A percentile compares a stretch with the other conserved stretches of the same genome.
These are phyloP conservation scores for Plasmodium fragile DNA, from an alignment of 169 alveolate genomes.

Conservation along the genomic window DNA sequence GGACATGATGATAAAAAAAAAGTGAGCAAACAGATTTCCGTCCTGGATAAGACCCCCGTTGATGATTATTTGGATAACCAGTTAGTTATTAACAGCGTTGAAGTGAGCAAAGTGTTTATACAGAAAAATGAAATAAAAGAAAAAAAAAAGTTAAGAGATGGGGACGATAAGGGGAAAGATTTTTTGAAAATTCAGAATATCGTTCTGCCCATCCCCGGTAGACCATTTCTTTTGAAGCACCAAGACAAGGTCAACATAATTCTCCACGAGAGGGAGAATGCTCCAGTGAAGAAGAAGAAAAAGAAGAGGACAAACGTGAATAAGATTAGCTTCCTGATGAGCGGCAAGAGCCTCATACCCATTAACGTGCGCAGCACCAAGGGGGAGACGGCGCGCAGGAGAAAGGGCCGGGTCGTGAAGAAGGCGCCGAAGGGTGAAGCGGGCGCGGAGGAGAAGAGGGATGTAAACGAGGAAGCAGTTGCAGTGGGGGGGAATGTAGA, in stretches of 20 bases:
- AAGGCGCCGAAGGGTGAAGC: background rate
- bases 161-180: constrained; percentile 26
- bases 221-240: constrained; percentile 74
- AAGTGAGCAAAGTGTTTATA: constrained; percentile 76
- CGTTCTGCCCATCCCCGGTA: constrained; percentile 82
- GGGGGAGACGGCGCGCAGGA: background rate
- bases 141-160: constrained; percentile 17
- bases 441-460: background rate
- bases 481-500: background rate
- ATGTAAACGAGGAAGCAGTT: background rate
- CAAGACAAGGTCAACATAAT: constrained; percentile 70
- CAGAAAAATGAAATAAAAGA: constrained; percentile 79
- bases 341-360: constrained; percentile 62
- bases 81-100: constrained; percentile 75
- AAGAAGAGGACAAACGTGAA: constrained; percentile 12
- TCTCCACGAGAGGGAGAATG: constrained; percentile 7
- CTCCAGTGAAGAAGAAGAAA: background rate
- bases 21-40: constrained; percentile 20
- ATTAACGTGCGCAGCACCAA: constrained; percentile 5
- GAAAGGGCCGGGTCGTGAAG: background rate
- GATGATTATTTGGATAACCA: constrained; percentile 77
- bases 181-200: constrained; percentile 76
- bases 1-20: constrained; percentile 30
- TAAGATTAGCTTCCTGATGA: constrained; percentile 47
- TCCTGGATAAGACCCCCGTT: constrained; percentile 24